A percentile compares a stretch with the other conserved stretches of the same genome.
These are phyloP conservation scores for Eustoma russellianum DNA, from an alignment of 257 asterid species.

Conservation along the genomic window DNA sequence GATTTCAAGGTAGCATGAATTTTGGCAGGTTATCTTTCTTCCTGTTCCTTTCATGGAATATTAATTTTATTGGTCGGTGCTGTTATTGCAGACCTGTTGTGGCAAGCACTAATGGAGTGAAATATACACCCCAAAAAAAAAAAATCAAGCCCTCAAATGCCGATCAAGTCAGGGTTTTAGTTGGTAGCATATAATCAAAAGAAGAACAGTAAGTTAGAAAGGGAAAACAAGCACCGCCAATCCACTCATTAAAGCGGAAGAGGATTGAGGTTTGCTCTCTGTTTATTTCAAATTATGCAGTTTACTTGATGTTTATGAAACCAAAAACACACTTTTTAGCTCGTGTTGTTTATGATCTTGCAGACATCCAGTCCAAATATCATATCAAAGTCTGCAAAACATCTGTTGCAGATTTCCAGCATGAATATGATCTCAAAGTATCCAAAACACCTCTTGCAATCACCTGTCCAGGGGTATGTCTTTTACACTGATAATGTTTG, in stretches of 20 bases:
- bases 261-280: slow-evolving; percentile 41
- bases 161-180: slow-evolving; percentile 24
- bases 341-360: too few relatives aligned
- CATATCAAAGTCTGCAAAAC: too few relatives aligned
- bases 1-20: slow-evolving; percentile 36
- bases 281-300: background rate
- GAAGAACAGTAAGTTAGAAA: slow-evolving; percentile 16
- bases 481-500: slow-evolving; percentile 3
- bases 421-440: slow-evolving; percentile 38
- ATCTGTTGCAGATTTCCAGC: slow-evolving; percentile 32
- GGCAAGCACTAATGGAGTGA: slow-evolving; percentile 31
- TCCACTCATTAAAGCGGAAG: slow-evolving; percentile 53
- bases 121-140: slow-evolving; percentile 26
- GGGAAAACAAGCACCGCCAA: slow-evolving; percentile 28
- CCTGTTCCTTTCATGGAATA: slow-evolving; percentile 3
- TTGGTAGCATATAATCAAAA: slow-evolving; percentile 19
- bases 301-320: background rate
- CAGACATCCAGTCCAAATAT: too few relatives aligned
- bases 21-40: slow-evolving; percentile 2
- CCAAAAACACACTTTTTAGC: too few relatives aligned
- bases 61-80: slow-evolving; percentile 8
- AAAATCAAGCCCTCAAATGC: slow-evolving; percentile 28
- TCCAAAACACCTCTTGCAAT: slow-evolving; percentile 43
- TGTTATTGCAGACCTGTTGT: slow-evolving; percentile 29
- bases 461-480: slow-evolving; percentile 43